These are phyloP conservation scores for Umbelopsis sp. DNA, from an alignment of 192 early-diverging fungal genomes.

Conservation along the genomic window DNA sequence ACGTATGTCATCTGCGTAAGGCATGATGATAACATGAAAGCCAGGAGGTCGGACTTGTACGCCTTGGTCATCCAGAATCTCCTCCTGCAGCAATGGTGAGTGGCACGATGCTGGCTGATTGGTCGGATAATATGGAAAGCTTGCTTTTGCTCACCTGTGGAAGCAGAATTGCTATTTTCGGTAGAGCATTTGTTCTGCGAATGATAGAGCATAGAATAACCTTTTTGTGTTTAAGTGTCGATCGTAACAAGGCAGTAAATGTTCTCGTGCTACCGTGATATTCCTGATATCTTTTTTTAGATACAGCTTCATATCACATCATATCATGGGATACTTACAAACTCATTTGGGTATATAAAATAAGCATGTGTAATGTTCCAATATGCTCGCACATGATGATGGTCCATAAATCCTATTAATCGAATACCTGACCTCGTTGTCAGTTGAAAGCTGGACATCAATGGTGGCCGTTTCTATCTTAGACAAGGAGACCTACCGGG, in stretches of 20 bases:
- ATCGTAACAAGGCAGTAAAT: slow-evolving; percentile 66
- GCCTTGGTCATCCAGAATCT: slow-evolving; percentile 48
- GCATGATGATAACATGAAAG: slow-evolving; percentile 65
- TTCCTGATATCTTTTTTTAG: slow-evolving; percentile 26
- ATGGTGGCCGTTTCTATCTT: too few relatives aligned
- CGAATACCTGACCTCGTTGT: slow-evolving; percentile 62
- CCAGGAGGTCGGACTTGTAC: slow-evolving; percentile 60
- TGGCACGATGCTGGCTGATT: too few relatives aligned
- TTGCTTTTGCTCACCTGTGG: slow-evolving; percentile 80
- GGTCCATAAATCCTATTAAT: slow-evolving; percentile 75
- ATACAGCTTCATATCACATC: background rate
- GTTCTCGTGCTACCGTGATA: slow-evolving; percentile 72
- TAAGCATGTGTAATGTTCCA: slow-evolving; percentile 65
- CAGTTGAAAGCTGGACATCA: too few relatives aligned
- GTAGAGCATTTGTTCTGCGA: slow-evolving; percentile 48
- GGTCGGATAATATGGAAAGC: too few relatives aligned
- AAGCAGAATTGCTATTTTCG: slow-evolving; percentile 64
- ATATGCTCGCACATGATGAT: slow-evolving; percentile 43
- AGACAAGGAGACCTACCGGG: slow-evolving; percentile 63
- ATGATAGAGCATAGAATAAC: slow-evolving; percentile 71
- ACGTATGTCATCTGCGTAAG: slow-evolving; percentile 80
- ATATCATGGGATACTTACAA: slow-evolving; percentile 35
- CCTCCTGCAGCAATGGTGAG: slow-evolving; percentile 48
- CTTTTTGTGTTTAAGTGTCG: slow-evolving; percentile 57
- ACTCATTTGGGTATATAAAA: slow-evolving; percentile 80